Conservation (phyloP, 805 yeast species). For the Tetrapisispora fleetii region DNA sequence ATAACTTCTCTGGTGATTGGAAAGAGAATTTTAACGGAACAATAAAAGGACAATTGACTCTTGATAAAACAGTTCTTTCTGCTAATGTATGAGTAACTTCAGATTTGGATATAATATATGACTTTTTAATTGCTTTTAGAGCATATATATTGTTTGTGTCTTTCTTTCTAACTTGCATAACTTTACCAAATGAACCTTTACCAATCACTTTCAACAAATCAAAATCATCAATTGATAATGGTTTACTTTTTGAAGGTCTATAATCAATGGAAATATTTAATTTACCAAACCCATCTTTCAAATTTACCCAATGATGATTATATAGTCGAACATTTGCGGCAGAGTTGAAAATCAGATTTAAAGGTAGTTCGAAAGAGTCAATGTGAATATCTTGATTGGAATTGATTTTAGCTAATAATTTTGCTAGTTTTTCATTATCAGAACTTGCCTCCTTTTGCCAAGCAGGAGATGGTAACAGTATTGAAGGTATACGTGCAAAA, state of each 20-base stretch:
- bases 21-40: slow-evolving; percentile 92
- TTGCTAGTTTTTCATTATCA: slow-evolving; percentile 15
- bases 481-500: slow-evolving; percentile 65
- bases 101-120: slow-evolving; percentile 83
- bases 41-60: slow-evolving; percentile 85
- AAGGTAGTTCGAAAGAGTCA: slow-evolving; percentile 55
- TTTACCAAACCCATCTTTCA: slow-evolving; percentile 35
- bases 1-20: slow-evolving; percentile 84
- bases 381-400: slow-evolving; percentile 55
- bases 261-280: slow-evolving; percentile 56
- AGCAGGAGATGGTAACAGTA: slow-evolving; percentile 37
- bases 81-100: slow-evolving; percentile 95
- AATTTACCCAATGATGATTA: slow-evolving; percentile 48
- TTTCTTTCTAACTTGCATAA: slow-evolving; percentile 92
- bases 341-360: slow-evolving; percentile 39
- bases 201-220: slow-evolving; percentile 90
- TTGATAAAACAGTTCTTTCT: slow-evolving; percentile 86
- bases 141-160: slow-evolving; percentile 93
- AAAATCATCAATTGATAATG: slow-evolving; percentile 78
- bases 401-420: slow-evolving; percentile 27
- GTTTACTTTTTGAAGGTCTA: slow-evolving; percentile 53
- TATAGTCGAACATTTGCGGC: slow-evolving; percentile 45
- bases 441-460: slow-evolving; percentile 20
- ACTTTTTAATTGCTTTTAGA: slow-evolving; percentile 80
- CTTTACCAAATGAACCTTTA: slow-evolving; percentile 95